Base-by-base conservation (phyloP, 768 basidiomycete species). In the Amyloporia xantha region DNA sequence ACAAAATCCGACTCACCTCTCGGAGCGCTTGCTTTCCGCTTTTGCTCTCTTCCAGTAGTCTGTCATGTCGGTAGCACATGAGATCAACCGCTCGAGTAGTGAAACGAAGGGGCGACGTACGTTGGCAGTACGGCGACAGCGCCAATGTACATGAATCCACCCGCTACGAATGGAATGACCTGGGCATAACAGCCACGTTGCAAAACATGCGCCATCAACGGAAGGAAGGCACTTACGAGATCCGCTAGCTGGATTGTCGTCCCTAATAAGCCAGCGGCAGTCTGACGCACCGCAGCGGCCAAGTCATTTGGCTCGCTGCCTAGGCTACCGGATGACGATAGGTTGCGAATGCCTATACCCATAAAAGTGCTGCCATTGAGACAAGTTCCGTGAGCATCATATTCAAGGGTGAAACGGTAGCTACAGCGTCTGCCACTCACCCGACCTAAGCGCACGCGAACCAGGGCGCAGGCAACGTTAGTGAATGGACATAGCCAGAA, bases 81-180 rank as follows among this genome's bases (percentile, higher is more conserved):
- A 30, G 19, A 17, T 28, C 47, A 30, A 33, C 4, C 30, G 4
- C 13, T 17, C 11, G 21, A 27, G 4, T 4, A 12, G 12, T 3
- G 13, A 28, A 26, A 43, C 15, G 30, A 13, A 13, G 33, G 23
- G n/a, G n/a, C n/a, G 17, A 75, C 86, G 61, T 75, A 91, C 88
- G 86, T 89, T 58, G 91, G 91, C 51, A 93, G 70, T 52, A 93
- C 91, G 41, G 91, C 90, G 49, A 94, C 92, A 25, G 89, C 88
- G 23, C 91, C 92, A 61, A 95, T 93, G 68, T 93, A 94, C 59
- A 95, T 70, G 71, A 94, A 96, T 15, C 91, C 91, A 54, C 90
- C 90, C 27, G 90, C 89, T 39, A 91, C 89, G 62, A 89, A 90
- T 13, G 89, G 88, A 54, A 91, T 90, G 40, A 91, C 87, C 88